These are phyloP conservation scores for Trichoderma atroviride DNA, from an alignment of 2,329 filamentous ascomycete species.

Conservation along the genomic window DNA sequence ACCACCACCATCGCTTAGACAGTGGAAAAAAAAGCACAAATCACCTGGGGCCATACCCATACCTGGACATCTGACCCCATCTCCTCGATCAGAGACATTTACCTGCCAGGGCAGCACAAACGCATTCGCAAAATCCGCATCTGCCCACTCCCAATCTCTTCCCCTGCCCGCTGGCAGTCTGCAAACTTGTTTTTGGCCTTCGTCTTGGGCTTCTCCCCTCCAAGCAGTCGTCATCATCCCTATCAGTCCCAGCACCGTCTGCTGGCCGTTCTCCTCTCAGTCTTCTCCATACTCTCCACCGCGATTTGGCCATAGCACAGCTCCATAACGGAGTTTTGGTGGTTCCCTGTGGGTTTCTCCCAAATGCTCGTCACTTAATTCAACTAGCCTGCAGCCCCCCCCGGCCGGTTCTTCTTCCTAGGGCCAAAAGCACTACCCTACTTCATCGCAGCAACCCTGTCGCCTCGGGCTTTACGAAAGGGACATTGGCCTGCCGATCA, in stretches of 20 bases:
- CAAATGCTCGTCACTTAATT: slow-evolving; percentile 27
- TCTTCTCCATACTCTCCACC: slow-evolving; percentile 27
- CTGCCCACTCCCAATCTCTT: background rate
- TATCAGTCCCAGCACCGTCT: slow-evolving; percentile 20
- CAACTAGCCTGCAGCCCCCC: slow-evolving; percentile 41
- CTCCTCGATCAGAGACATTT: slow-evolving; percentile 2
- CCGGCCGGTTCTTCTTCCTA: slow-evolving; percentile 41
- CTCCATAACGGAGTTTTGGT: slow-evolving; percentile 24
- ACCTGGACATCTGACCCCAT: background rate
- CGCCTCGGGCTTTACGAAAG: slow-evolving; percentile 51
- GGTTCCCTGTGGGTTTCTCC: slow-evolving; percentile 23
- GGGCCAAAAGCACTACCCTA: slow-evolving; percentile 36
- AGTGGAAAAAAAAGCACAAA: background rate
- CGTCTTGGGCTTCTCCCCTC: background rate
- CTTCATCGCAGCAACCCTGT: slow-evolving; percentile 49
- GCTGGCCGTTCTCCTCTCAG: slow-evolving; percentile 9
- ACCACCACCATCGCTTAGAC: background rate
- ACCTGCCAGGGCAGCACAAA: slow-evolving; percentile 5
- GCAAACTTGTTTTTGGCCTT: slow-evolving; percentile 12
- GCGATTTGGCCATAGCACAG: slow-evolving; percentile 20
- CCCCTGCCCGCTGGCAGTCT: slow-evolving; percentile 7
- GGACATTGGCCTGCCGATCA: slow-evolving; percentile 60
- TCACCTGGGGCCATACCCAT: background rate
- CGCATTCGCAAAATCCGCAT: slow-evolving; percentile 8
- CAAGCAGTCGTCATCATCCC: slow-evolving; percentile 16